Percentiles rank a stretch among this genome's conserved stretches.
phyloP scores from a whole-genome alignment of 495 filamentous ascomycete species.

The Penicillium diatomitis region DNA sequence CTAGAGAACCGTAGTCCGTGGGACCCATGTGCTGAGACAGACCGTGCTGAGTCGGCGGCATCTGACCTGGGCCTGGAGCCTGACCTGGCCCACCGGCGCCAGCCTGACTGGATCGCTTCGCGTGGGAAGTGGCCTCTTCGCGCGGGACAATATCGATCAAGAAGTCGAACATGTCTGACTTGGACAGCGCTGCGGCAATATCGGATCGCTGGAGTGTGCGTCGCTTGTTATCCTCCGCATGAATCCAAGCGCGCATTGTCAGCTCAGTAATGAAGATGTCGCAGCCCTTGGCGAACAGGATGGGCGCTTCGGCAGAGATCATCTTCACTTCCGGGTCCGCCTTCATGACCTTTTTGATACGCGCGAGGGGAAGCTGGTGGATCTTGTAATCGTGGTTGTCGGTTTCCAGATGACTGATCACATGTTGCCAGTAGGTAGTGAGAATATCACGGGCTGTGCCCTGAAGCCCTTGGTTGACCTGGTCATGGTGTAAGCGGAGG shows the following conservation, averaged over 20 bases:
- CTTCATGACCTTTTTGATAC: conserved; percentile 99
- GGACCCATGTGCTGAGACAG: conserved; percentile 56
- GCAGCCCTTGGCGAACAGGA: conserved; percentile 96
- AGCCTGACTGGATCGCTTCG: conserved; percentile 62
- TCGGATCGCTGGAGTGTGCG: conserved; percentile 92
- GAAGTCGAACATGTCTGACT: conserved; percentile 99
- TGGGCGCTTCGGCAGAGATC: conserved; percentile 97
- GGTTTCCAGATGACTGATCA: conserved; percentile 85
- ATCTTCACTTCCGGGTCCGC: conserved; percentile 98
- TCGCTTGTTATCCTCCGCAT: conserved; percentile 97
- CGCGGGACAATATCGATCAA: conserved; percentile 97
- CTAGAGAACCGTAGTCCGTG: conserved; percentile 54
- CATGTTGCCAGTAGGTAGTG: conserved; percentile 97
- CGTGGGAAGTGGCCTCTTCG: conserved; percentile 79
- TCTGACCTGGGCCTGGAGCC: conserved; percentile 39
- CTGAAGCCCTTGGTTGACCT: conserved; percentile 92
- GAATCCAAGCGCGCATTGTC: conserved; percentile 99
- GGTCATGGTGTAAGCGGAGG: conserved; percentile 10
- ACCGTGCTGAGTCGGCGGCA: conserved; percentile 52
- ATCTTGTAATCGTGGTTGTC: conserved; percentile 98
- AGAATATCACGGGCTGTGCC: conserved; percentile 93
- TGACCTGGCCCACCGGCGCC: conserved; percentile 41
- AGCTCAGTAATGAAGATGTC: conserved; percentile 99
- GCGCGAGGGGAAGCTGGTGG: conserved; percentile 87
- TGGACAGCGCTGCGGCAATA: conserved; percentile 88